Evolutionary conservation across 129 eudicot genomes (phyloP), one percentile per base, ranked within the genome.

Genomic region (Scalesia atractyloides): DNA sequence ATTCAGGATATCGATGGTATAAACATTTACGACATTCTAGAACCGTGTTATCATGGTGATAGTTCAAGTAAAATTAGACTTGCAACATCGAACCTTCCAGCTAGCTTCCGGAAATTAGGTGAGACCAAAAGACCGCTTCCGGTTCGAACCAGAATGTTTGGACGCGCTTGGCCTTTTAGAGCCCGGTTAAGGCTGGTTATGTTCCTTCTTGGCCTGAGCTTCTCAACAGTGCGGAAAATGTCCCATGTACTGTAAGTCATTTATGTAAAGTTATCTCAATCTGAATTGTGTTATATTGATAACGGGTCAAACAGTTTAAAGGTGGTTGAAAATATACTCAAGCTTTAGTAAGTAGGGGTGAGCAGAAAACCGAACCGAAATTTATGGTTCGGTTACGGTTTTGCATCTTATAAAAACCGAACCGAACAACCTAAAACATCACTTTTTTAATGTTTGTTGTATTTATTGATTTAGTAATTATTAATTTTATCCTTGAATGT

Each of bases 121-220:
- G 89, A 90, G 82, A 90, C 97, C 8, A 90, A 90, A 58, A 88
- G 96, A 79, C 99, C 96, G 9, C 86, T 95, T 63, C 85, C 91
- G 1, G 99, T 95, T 46, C 82, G 99, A 73, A 90, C 86, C 52
- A 83, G 99, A 80, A 90, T 95, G 89, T 95, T 90, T 80, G 99
- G 99, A 8, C 97, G 99, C 58, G 91, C 99, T 39, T 95, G 99
- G 99, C 99, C 99, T 77, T 79, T 86, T 54, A 81, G 94, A 82
- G 99, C 99, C 93, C 97, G 0, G 99, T 95, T 19, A 88, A 81
- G 77, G 96, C 85, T 17, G 99, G 99, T 20, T 77, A 81, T 20
- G 97, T 95, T 50, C 99, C 99, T 36, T 84, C 96, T 77, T 95
- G 97, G 99, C 99, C 96, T 8, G 84, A 95, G 66, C 84, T 95